phyloP scores from a whole-genome alignment of 108 stramenopile species.

The Cyclotella cryptica region DNA sequence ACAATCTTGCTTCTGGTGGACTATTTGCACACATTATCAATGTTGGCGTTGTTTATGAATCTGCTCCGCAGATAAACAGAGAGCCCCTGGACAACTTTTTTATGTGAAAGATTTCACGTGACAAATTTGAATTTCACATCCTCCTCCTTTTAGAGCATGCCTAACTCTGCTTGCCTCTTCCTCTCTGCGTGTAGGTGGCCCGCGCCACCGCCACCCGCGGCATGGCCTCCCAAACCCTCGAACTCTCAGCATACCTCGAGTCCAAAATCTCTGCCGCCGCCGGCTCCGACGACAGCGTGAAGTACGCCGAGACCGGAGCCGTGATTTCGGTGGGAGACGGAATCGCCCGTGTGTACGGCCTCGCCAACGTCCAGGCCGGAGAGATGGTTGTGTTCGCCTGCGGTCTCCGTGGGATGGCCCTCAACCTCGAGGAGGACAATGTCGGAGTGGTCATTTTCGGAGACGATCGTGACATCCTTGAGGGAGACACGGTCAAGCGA shows the following conservation, averaged over 20 bases:
- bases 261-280: constrained; percentile 92
- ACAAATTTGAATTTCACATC: too few species aligned
- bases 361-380: constrained; percentile 99
- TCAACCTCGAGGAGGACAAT: constrained; percentile 99
- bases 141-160: too few species aligned
- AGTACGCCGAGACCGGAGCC: constrained; percentile 97
- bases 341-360: constrained; percentile 99
- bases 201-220: constrained; percentile 71
- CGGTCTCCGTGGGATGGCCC: constrained; percentile 98
- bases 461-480: constrained; percentile 99
- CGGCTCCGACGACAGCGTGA: constrained; percentile 83
- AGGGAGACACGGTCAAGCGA: constrained; percentile 99
- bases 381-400: constrained; percentile 99
- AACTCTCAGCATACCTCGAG: constrained; percentile 97
- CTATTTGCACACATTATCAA: too few species aligned
- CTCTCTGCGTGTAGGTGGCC: constrained; percentile 52
- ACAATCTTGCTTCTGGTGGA: too few species aligned
- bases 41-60: too few species aligned
- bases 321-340: constrained; percentile 99
- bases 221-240: constrained; percentile 93
- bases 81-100: too few species aligned
- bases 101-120: too few species aligned
- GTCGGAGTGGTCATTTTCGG: constrained; percentile 99
- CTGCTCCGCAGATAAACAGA: too few species aligned
- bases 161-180: too few species aligned